Conservation (phyloP, 177 flowering plant species). For the Telopea speciosissima region DNA sequence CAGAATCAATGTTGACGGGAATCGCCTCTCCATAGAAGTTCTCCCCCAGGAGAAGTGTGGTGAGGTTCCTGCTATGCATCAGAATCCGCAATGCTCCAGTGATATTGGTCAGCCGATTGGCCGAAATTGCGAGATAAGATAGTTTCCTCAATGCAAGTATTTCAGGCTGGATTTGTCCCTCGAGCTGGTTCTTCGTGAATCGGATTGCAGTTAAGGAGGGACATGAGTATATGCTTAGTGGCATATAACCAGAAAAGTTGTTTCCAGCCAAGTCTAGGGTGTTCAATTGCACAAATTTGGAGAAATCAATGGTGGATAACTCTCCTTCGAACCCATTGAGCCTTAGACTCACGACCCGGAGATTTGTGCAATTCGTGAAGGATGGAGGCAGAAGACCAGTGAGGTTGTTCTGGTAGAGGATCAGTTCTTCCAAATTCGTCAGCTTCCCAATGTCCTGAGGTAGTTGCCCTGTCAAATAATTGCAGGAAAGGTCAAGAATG, state of each 20-base stretch:
- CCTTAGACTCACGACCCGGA: slow-evolving; percentile 36
- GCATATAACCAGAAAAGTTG: slow-evolving; percentile 46
- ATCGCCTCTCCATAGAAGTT: slow-evolving; percentile 41
- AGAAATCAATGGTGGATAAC: slow-evolving; percentile 45
- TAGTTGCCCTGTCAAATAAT: slow-evolving; percentile 37
- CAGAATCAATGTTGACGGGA: slow-evolving; percentile 25
- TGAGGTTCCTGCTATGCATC: slow-evolving; percentile 42
- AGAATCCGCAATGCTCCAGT: slow-evolving; percentile 40
- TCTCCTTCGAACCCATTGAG: slow-evolving; percentile 40
- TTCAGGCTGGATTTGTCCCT: slow-evolving; percentile 41
- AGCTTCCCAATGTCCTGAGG: slow-evolving; percentile 49
- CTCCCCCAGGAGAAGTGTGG: slow-evolving; percentile 35
- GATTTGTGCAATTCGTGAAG: slow-evolving; percentile 37
- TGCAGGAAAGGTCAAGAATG: slow-evolving; percentile 43
- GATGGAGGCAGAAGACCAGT: slow-evolving; percentile 50
- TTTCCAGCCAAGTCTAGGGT: slow-evolving; percentile 60
- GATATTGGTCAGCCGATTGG: slow-evolving; percentile 42
- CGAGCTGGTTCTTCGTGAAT: slow-evolving; percentile 40
- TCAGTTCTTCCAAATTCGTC: slow-evolving; percentile 34
- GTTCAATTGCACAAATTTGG: slow-evolving; percentile 30
- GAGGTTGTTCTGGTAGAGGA: slow-evolving; percentile 41
- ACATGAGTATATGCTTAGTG: slow-evolving; percentile 46
- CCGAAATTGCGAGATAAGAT: slow-evolving; percentile 56
- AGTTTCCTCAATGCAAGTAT: slow-evolving; percentile 36
- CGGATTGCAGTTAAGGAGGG: slow-evolving; percentile 48